phyloP scores from a whole-genome alignment of 1,284 basidiomycete genomes.

The Sanghuangporus baumii region DNA sequence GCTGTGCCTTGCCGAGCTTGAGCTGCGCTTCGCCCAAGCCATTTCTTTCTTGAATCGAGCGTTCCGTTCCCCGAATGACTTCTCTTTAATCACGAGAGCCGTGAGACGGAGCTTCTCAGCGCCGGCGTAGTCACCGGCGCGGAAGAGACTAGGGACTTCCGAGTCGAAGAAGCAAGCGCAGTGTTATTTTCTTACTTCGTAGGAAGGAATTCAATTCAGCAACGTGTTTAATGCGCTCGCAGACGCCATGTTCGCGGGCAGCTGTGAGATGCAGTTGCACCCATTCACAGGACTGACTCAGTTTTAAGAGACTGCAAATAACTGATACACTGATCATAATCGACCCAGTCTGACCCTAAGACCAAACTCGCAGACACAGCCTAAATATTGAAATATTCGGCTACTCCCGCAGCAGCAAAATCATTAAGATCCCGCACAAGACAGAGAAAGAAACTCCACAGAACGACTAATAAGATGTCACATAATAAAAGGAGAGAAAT shows the following conservation, averaged over 20 bases:
- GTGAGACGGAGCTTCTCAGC: conserved; percentile 27
- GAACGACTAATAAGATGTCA: conserved; percentile 13
- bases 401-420: not conserved
- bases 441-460: conserved; percentile 15
- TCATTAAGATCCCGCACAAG: conserved; percentile 14
- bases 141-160: not conserved
- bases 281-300: no score
- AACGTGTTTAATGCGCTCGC: not conserved
- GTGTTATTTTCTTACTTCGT: no score
- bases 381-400: not conserved
- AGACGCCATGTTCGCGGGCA: not conserved
- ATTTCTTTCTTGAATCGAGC: no score
- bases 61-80: not conserved
- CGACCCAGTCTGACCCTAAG: no score
- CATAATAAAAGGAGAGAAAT: conserved; percentile 14
- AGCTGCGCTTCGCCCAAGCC: conserved; percentile 31
- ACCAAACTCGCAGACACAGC: not conserved
- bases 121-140: conserved; percentile 20
- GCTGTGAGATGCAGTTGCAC: not conserved
- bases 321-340: no score
- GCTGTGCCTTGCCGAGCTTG: conserved; percentile 29
- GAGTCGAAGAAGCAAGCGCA: not conserved
- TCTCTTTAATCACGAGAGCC: conserved; percentile 29
- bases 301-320: not conserved
- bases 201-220: not conserved